Base-by-base conservation (phyloP, 2,329 filamentous ascomycete species). In the Cordyceps farinosa region DNA sequence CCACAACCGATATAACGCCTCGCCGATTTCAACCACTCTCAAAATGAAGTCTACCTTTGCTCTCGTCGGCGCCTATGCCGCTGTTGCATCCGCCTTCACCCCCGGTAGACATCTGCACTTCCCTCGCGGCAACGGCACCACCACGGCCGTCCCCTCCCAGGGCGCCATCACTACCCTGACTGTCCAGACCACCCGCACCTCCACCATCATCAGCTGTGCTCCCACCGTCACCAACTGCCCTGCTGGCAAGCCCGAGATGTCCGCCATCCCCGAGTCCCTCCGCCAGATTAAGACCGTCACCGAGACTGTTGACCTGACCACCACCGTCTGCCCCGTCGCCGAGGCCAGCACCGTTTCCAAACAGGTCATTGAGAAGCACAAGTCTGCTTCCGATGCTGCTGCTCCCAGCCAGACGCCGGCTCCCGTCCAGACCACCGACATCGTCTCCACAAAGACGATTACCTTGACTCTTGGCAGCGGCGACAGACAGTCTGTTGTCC, bases 151-250 rank as follows among this genome's bases (percentile, higher is more conserved):
- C 9, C 8, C 50, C 34, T 48, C 60, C 29, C 45, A 40, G 27
- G 52, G 47, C 40, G 47, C 36, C 62, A 64, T 71, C 67, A 79
- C 77, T 60, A 80, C 79, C 44, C 66, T 79, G 64, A 79, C 82
- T 67, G 77, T 86, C 76, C 79, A 81, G 77, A 75, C 79, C 71
- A 86, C 83, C 64, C 75, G 83, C 71, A 75, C 84, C 67, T 76
- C 82, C 66, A 87, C 84, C 73, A 78, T 86, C 75, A 86, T 80
- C 69, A 84, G 82, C 64, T 87, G 84, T 72, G 82, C 78, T 66
- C 76, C 84, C 62, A 82, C 80, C 63, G 79, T 85, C 71, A 84
- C 83, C 74, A 76, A 85, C 84, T 87, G 84, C 75, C 77, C 78
- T 62, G 73, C 73, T 65, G 70, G 71, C 64, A 53, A 71, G 65